Evolutionary conservation across 768 basidiomycete species (phyloP), one percentile per base, ranked within the genome.

Genomic region (Pulveroboletus sp.): DNA sequence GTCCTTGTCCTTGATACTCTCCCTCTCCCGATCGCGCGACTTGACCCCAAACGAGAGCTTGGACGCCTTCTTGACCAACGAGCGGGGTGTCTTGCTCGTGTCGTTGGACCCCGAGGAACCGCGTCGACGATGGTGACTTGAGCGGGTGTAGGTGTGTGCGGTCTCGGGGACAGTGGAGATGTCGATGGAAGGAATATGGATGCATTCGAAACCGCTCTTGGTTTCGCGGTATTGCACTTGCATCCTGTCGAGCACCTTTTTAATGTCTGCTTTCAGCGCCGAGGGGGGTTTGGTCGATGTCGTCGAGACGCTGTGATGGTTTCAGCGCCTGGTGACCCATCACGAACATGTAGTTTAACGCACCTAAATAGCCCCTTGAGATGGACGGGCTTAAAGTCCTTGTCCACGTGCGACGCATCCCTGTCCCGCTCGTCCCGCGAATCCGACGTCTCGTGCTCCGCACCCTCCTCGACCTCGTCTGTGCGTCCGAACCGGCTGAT

Each of bases 291-390:
- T 97, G 5, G 93, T 93, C 23, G 93, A 89, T 2, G 97, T 99
- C 6, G 97, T 99, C 6, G 91, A 87, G 35, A 99, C 97, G 57
- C 92, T 91, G 55, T 34, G 33, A 11, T 25, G n/a, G 10, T 40
- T 31, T 43, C 39, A 40, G 47, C 31, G n/a, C n/a, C n/a, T n/a
- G n/a, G 49, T 38, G 23, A 17, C 37, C 51, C 31, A 29, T 41
- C 42, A 45, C 45, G 36, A 39, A 35, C 41, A 32, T 19, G 51
- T 16, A 9, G 31, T 43, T 29, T n/a, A 21, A 45, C 45, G 70
- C 52, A 90, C 85, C 90, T 94, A 73, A 99, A 97, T 41, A 99
- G 64, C 6, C 97, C 97, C 70, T 98, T 99, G 61, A 98, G 71
- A 70, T 91, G 95, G 39, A 97, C 84, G 1, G 97, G 91, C 72